Evolutionary conservation across 148 eudicot genomes (phyloP), one percentile per base, ranked within the genome.

Genomic region (Selenicereus undatus): DNA sequence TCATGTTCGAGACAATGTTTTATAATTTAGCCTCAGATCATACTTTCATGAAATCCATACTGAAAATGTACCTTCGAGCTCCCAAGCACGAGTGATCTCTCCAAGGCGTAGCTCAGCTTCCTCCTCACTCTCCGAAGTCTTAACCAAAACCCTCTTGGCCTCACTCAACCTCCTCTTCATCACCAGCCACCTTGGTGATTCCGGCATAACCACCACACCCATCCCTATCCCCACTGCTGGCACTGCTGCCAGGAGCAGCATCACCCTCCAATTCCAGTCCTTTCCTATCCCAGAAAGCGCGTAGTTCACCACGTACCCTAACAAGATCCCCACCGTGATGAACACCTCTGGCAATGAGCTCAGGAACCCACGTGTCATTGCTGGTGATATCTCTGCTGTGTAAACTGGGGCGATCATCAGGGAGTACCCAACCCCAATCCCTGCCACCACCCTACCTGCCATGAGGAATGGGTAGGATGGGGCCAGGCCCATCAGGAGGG

Each of bases 181-280:
- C 71, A 89, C 89, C n/a, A 95, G 92, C 99, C 99, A 95, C 77
- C 97, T 87, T 0, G 99, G 99, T 50, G 97, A 95, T 79, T 95
- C 99, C 1, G 99, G 97, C 97, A 95, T 95, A 11, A 74, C 70
- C 42, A 89, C 22, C 20, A 93, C 94, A 0, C 94, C 93, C 24
- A 66, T 10, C 14, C 85, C 94, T 13, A 95, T 62, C 27, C 78
- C 89, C 3, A 87, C 43, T 0, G 99, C 90, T 0, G 97, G 98
- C 13, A 95, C 76, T 0, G 89, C 94, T 0, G 98, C 97, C 27
- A 95, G 66, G 12, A 94, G 88, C 26, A 95, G 86, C 98, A 95
- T 95, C 13, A 93, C 75, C 72, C 97, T 73, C 98, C 98, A 95
- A 71, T 90, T 91, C 35, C 91, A 77, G 62, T 70, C 10, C 17